Percentiles rank a stretch among this genome's conserved stretches.
phyloP scores from a whole-genome alignment of 306 rosid species.

The Trichosanthes truncata region DNA sequence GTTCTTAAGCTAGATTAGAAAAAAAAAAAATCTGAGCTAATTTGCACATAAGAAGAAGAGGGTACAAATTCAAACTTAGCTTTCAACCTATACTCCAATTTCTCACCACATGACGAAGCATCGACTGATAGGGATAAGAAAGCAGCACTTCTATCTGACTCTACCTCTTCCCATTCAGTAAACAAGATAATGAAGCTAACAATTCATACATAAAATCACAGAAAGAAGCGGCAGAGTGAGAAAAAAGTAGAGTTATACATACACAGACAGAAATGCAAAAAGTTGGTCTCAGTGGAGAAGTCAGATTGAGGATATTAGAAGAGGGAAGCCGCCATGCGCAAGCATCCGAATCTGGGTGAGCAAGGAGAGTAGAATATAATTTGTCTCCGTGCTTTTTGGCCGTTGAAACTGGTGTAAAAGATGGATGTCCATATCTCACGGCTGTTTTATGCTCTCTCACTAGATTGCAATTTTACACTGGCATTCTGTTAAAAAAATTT shows the following conservation, averaged over 20 bases:
- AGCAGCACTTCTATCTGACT: not conserved
- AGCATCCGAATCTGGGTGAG: not conserved
- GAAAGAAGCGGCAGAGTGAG: not conserved
- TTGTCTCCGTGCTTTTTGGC: not conserved
- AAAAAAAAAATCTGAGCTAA: not conserved
- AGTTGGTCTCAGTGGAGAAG: not conserved
- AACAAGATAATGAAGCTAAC: not conserved
- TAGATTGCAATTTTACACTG: too few relatives aligned
- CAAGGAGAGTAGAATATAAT: not conserved
- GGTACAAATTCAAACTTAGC: not conserved
- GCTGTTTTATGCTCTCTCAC: not conserved
- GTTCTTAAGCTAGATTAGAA: not conserved
- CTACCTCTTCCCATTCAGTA: not conserved
- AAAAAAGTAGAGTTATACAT: not conserved
- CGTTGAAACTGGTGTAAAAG: not conserved
- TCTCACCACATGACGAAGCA: not conserved
- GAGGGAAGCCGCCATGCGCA: not conserved
- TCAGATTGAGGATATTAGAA: not conserved
- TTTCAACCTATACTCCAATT: not conserved
- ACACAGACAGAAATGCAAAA: not conserved
- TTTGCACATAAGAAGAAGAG: not conserved
- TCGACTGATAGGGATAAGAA: not conserved
- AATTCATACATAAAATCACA: not conserved
- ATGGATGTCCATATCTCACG: not conserved
- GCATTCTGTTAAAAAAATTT: too few relatives aligned